Conservation (phyloP, 371 early-diverging fungal genomes). For the Encephalitozoon romaleae region DNA sequence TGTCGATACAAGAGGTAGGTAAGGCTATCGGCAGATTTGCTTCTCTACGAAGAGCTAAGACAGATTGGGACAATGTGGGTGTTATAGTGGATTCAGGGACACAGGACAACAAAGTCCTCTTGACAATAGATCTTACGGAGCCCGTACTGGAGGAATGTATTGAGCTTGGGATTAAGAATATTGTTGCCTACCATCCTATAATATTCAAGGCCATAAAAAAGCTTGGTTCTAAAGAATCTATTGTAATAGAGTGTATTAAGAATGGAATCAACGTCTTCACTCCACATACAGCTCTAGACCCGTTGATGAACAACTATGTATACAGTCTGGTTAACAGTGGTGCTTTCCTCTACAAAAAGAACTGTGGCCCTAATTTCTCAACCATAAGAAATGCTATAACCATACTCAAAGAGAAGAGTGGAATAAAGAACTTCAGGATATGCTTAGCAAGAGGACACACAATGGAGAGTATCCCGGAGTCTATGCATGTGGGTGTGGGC, state of each 20-base stretch:
- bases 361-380: not conserved
- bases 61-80: conserved; percentile 84
- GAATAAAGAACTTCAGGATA: conserved; percentile 4
- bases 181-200: conserved; percentile 81
- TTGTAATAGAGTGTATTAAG: conserved; percentile 70
- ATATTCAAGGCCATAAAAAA: conserved; percentile 77
- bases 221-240: conserved; percentile 70
- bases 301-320: conserved; percentile 51
- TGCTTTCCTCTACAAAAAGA: not conserved
- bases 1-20: conserved; percentile 40
- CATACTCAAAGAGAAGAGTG: conserved; percentile 16
- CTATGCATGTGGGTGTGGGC: conserved; percentile 74
- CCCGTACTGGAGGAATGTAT: conserved; percentile 78
- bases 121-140: conserved; percentile 83
- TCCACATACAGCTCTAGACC: conserved; percentile 89
- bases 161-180: conserved; percentile 61
- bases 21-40: conserved; percentile 71
- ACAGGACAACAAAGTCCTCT: conserved; percentile 71
- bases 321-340: conserved; percentile 28
- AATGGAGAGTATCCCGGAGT: conserved; percentile 57
- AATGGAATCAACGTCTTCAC: conserved; percentile 78
- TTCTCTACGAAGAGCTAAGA: conserved; percentile 74
- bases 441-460: conserved; percentile 15
- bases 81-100: conserved; percentile 60
- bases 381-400: conserved; percentile 9